These are phyloP conservation scores for Fusarium sp. DNA, from an alignment of 2,329 filamentous ascomycete species.

Conservation along the genomic window DNA sequence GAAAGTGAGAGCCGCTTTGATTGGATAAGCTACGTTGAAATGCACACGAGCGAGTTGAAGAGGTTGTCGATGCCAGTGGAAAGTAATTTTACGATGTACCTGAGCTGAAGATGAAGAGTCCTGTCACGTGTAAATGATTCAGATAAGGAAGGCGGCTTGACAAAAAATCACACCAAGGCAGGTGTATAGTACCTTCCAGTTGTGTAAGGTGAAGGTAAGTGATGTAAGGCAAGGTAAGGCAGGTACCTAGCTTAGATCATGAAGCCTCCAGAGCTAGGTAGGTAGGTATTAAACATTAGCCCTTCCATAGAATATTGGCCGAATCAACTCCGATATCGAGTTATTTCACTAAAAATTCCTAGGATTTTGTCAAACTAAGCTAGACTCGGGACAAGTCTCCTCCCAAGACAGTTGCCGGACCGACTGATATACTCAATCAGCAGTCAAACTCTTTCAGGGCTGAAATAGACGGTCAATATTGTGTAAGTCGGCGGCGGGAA, in stretches of 20 bases:
- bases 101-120: not conserved
- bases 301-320: not conserved
- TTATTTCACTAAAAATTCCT: not conserved
- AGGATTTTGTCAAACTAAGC: not conserved
- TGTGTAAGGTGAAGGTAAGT: conserved; percentile 1
- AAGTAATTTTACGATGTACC: not conserved
- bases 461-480: not conserved
- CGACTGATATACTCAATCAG: not conserved
- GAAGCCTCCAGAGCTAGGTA: not conserved
- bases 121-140: conserved; percentile 1
- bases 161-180: not conserved
- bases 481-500: not conserved
- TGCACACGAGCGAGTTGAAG: not conserved
- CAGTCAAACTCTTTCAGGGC: not conserved
- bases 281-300: not conserved
- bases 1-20: conserved; percentile 1
- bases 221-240: not conserved
- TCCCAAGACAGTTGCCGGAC: not conserved
- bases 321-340: not conserved
- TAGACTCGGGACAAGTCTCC: not conserved
- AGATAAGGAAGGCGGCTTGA: conserved; percentile 8
- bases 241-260: not conserved
- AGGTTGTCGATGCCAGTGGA: not conserved
- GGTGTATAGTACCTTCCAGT: not conserved
- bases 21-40: conserved; percentile 17